These are phyloP conservation scores for Aaosphaeria pasadenensis DNA, from an alignment of 2,329 filamentous ascomycete genomes.

Conservation along the genomic window DNA sequence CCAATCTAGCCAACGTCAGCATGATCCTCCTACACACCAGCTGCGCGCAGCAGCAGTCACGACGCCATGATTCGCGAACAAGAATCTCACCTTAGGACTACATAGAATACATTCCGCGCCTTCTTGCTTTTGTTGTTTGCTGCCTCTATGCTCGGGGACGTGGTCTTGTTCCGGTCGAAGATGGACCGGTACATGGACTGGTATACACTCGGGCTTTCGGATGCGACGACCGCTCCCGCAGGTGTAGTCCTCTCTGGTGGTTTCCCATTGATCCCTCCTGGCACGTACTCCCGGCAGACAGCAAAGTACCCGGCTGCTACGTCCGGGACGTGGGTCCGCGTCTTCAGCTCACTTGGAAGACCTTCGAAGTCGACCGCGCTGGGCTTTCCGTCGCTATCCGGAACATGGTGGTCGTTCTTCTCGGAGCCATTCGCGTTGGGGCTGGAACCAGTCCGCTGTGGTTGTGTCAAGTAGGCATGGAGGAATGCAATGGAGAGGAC, in stretches of 20 bases:
- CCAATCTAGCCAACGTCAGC: conserved; percentile 59
- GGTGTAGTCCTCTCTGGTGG: conserved; percentile 84
- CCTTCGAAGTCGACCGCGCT: conserved; percentile 2
- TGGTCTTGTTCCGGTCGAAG: conserved; percentile 72
- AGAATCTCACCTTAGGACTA: conserved; percentile 70
- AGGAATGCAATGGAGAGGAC: conserved; percentile 59
- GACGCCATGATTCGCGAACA: no score
- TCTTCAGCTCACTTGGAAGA: conserved; percentile 62
- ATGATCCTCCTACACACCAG: not conserved
- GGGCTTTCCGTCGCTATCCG: not conserved
- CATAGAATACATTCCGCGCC: conserved; percentile 87
- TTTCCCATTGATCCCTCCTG: conserved; percentile 88
- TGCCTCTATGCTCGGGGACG: conserved; percentile 53
- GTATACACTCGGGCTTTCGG: conserved; percentile 90
- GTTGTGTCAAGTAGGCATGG: conserved; percentile 68
- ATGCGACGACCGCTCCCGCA: conserved; percentile 71
- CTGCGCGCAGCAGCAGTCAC: not conserved
- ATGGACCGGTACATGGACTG: conserved; percentile 97
- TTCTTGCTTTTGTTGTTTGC: conserved; percentile 53
- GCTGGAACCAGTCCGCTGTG: conserved; percentile 24
- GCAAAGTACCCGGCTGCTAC: conserved; percentile 90
- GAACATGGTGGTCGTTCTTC: not conserved
- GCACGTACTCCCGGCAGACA: conserved; percentile 89
- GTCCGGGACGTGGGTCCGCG: conserved; percentile 62
- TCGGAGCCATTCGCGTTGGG: not conserved